Conservation (phyloP, 2,329 filamentous ascomycete genomes). For the Fusarium sp. region DNA sequence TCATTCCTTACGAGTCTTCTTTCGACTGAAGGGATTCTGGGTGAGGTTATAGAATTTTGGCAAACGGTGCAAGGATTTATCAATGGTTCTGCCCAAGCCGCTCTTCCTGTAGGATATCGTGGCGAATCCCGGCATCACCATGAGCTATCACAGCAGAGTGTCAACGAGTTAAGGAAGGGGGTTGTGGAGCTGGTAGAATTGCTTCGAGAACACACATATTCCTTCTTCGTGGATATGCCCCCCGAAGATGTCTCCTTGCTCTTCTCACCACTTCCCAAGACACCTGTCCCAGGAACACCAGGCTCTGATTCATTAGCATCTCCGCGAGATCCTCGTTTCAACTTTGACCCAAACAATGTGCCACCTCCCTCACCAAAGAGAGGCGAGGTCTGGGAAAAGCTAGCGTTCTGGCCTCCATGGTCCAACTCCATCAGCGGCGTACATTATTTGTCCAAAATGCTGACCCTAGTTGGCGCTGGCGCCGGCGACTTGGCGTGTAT, state of each 20-base stretch:
- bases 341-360: conserved; percentile 80
- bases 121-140: conserved; percentile 86
- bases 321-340: conserved; percentile 79
- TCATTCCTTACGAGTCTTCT: conserved; percentile 80
- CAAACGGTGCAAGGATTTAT: conserved; percentile 92
- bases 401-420: conserved; percentile 95
- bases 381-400: conserved; percentile 90
- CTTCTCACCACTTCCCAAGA: conserved; percentile 81
- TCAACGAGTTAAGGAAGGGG: conserved; percentile 79
- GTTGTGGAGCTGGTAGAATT: conserved; percentile 85
- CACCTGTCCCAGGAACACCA: conserved; percentile 56
- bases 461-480: conserved; percentile 85
- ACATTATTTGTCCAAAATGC: conserved; percentile 85
- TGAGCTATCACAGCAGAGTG: conserved; percentile 77
- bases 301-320: conserved; percentile 60
- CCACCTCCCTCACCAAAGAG: conserved; percentile 81
- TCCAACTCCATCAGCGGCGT: conserved; percentile 94
- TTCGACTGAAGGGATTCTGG: conserved; percentile 82
- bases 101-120: conserved; percentile 83
- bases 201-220: conserved; percentile 81
- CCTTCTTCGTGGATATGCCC: conserved; percentile 88
- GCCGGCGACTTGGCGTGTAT: conserved; percentile 87
- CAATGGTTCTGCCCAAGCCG: conserved; percentile 83
- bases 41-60: conserved; percentile 94
- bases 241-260: conserved; percentile 91